Base-by-base conservation (phyloP, 2,329 filamentous ascomycete genomes). In the Botrytis tulipae region DNA sequence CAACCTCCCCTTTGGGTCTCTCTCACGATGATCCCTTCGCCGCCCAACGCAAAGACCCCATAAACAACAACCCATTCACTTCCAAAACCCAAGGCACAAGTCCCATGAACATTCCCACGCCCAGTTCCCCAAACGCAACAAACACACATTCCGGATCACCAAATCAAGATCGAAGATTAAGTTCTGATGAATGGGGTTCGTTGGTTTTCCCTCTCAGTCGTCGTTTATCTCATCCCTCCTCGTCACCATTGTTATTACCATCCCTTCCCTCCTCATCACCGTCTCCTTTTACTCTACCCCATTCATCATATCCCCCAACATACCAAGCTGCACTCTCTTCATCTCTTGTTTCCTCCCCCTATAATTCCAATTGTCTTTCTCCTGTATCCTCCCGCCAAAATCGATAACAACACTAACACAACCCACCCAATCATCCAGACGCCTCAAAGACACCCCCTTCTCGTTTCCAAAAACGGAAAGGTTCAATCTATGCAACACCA, bases 401-500 rank as follows among this genome's bases (percentile, higher is more conserved):
- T 35, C 44, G 35, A 67, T 25, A 25, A 63, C 6, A 42, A 42
- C 51, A 63, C 63, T 59, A 67, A 54, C 62, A 67, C 29, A 72
- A 46, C 20, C 25, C 18, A 40, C 22, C 20, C 37, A 18, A 14
- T 10, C n/a, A 35, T 20, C 18, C 29, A 73, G 71, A 73, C 48
- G 71, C 71, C 40, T 70, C 65, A 25, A 73, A 73, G 57, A 73
- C 71, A 14, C 71, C 71, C 32, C 72, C 72, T 10, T 71, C 66
- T 32, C 88, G 88, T 65, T 92, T 92, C 83, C 90, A 92, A 82
- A 91, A 91, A 83, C 87, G 88, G 79, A 89, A 90, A 82, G 90
- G 90, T 72, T 91, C 88, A 79, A 90, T 92, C 82, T 91, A 89
- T 80, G 88, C 89, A 65, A 92, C 90, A 14, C 90, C 88, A 3